Evolutionary conservation across 2,329 filamentous ascomycete species (phyloP).

Genomic region (Arthrinium puccinioides): DNA sequence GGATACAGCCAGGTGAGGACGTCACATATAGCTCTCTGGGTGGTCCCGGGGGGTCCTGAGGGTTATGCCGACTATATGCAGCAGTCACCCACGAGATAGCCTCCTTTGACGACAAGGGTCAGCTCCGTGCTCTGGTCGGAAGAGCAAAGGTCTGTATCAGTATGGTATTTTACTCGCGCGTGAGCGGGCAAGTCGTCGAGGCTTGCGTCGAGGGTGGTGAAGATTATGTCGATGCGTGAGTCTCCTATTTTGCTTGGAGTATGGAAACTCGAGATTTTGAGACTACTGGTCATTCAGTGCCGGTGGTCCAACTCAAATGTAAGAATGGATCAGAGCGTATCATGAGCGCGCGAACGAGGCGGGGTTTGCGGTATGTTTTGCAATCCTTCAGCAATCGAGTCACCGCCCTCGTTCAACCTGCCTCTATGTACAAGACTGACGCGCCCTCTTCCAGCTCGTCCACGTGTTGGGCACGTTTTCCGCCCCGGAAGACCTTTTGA

Average conservation of each 20-base stretch:
- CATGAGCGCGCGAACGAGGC: constrained; percentile 9
- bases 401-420: no score
- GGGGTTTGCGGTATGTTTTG: constrained; percentile 10
- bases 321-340: constrained; percentile 2
- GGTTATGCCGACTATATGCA: no score
- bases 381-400: no score
- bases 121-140: constrained; percentile 8
- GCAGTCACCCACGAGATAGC: constrained; percentile 10
- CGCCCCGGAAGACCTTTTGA: constrained; percentile 10
- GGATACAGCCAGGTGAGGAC: constrained; percentile 10
- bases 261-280: no score
- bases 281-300: no score
- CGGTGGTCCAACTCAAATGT: no score
- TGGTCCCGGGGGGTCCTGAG: no score
- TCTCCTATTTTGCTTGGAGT: not conserved
- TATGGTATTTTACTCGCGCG: constrained; percentile 12
- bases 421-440: not conserved
- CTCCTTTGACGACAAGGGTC: constrained; percentile 6
- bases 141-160: constrained; percentile 14
- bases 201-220: constrained; percentile 14
- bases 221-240: constrained; percentile 16
- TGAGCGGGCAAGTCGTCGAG: constrained; percentile 11
- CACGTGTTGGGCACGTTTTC: constrained; percentile 10
- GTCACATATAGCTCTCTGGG: not conserved
- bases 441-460: constrained; percentile 10